A percentile compares a stretch with the other conserved stretches of the same genome.
Conservation (phyloP, 2,329 filamentous ascomycete species). For the Aspergillus sp. region DNA sequence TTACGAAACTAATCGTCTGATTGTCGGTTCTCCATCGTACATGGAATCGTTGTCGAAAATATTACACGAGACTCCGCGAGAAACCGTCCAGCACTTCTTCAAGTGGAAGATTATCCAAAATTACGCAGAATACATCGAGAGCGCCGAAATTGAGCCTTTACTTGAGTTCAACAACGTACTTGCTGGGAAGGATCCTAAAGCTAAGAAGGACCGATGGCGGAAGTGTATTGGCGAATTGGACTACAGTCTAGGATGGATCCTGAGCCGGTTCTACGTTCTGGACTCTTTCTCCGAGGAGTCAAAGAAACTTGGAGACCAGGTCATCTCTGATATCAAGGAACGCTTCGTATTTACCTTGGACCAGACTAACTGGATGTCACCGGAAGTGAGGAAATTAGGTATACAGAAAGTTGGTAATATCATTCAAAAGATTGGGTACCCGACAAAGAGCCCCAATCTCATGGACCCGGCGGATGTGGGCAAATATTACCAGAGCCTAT, state of each 20-base stretch:
- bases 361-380: slow-evolving; percentile 64
- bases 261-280: slow-evolving; percentile 70
- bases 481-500: slow-evolving; percentile 57
- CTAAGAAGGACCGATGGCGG: slow-evolving; percentile 65
- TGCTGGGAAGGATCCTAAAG: slow-evolving; percentile 62
- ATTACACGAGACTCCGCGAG: slow-evolving; percentile 53
- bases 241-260: slow-evolving; percentile 62
- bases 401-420: slow-evolving; percentile 67
- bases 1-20: slow-evolving; percentile 54
- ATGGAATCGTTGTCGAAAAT: slow-evolving; percentile 59
- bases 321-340: slow-evolving; percentile 69
- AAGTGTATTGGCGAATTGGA: slow-evolving; percentile 62
- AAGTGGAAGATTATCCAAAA: slow-evolving; percentile 62
- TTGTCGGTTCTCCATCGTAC: slow-evolving; percentile 61
- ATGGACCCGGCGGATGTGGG: slow-evolving; percentile 57
- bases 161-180: slow-evolving; percentile 61
- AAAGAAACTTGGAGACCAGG: slow-evolving; percentile 65
- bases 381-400: slow-evolving; percentile 58
- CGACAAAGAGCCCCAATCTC: slow-evolving; percentile 62
- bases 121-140: slow-evolving; percentile 56
- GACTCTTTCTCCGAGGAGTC: slow-evolving; percentile 66
- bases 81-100: slow-evolving; percentile 62
- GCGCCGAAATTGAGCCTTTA: slow-evolving; percentile 60
- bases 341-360: slow-evolving; percentile 63
- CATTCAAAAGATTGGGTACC: slow-evolving; percentile 67